A percentile compares a stretch with the other conserved stretches of the same genome.
phyloP scores from a whole-genome alignment of 2,329 filamentous ascomycete species.

The Penicillium oxalicum region DNA sequence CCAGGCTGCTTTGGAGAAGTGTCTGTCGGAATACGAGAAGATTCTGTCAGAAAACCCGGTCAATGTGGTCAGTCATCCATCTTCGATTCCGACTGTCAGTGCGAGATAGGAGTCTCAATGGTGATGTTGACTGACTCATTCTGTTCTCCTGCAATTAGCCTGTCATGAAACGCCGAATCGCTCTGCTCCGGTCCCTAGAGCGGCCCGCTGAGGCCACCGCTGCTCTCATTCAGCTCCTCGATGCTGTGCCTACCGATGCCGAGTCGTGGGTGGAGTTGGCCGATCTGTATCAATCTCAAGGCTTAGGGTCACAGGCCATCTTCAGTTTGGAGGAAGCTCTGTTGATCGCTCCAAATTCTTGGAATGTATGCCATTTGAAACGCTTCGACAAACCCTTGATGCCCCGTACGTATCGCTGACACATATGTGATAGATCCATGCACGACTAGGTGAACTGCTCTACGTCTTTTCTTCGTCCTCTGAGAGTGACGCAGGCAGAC shows the following conservation, averaged over 20 bases:
- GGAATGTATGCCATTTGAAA: slow-evolving; percentile 63
- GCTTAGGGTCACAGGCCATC: slow-evolving; percentile 73
- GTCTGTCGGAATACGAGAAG: slow-evolving; percentile 72
- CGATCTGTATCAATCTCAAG: slow-evolving; percentile 76
- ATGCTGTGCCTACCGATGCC: slow-evolving; percentile 79
- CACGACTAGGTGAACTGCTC: slow-evolving; percentile 74
- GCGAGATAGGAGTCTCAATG: not conserved
- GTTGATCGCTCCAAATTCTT: slow-evolving; percentile 80
- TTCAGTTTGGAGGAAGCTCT: slow-evolving; percentile 88
- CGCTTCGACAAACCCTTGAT: too few relatives aligned
- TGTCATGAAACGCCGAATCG: slow-evolving; percentile 76
- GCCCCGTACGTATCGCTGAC: too few relatives aligned
- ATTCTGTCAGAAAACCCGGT: slow-evolving; percentile 67
- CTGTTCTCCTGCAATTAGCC: slow-evolving; percentile 48
- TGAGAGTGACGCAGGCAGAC: slow-evolving; percentile 38
- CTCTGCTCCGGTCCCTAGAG: slow-evolving; percentile 69
- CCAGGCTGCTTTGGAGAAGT: slow-evolving; percentile 57
- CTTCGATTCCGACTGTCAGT: not conserved
- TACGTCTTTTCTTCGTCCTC: slow-evolving; percentile 56
- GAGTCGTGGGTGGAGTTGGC: slow-evolving; percentile 91
- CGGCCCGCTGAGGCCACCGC: slow-evolving; percentile 66
- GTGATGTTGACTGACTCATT: not conserved
- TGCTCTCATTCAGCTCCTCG: slow-evolving; percentile 67
- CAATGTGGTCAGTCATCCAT: slow-evolving; percentile 61
- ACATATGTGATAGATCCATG: slow-evolving; percentile 60